Percentiles rank a stretch among this genome's conserved stretches.
These are phyloP conservation scores for Calonectria montana DNA, from an alignment of 2,329 filamentous ascomycete genomes.

Conservation along the genomic window DNA sequence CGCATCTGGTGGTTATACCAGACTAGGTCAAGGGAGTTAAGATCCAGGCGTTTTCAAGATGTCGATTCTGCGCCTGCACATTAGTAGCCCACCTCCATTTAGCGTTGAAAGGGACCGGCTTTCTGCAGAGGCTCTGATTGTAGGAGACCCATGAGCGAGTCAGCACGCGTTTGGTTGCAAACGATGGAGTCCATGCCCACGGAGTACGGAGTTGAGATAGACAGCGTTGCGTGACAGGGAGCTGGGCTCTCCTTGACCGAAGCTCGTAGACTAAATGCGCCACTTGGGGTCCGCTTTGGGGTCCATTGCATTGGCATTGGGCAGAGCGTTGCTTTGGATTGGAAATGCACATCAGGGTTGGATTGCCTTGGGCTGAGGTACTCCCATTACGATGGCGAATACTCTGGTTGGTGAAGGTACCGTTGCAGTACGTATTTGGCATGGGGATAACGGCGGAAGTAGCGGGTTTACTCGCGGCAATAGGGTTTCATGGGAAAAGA, in stretches of 20 bases:
- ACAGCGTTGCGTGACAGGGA: constrained; percentile 36
- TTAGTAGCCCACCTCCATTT: constrained; percentile 18
- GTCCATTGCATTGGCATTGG: constrained; percentile 6
- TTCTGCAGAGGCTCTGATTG: constrained; percentile 26
- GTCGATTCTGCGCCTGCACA: constrained; percentile 21
- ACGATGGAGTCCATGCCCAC: constrained; percentile 16
- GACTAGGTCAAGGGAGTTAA: constrained; percentile 5
- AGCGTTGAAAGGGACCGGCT: constrained; percentile 23
- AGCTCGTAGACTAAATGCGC: constrained; percentile 20
- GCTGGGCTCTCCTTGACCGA: constrained; percentile 33
- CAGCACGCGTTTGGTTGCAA: constrained; percentile 30
- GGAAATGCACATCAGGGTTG: constrained; percentile 1
- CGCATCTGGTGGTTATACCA: constrained; percentile 3
- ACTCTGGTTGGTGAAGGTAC: not conserved
- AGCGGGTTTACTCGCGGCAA: constrained; percentile 14
- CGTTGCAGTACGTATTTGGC: not conserved
- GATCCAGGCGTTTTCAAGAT: constrained; percentile 22
- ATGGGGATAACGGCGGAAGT: constrained; percentile 1
- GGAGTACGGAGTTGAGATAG: constrained; percentile 34
- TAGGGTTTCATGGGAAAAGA: constrained; percentile 21
- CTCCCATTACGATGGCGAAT: not conserved
- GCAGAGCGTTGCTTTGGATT: not conserved
- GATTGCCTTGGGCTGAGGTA: constrained; percentile 4
- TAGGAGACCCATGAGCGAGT: constrained; percentile 33
- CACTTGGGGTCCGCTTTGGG: constrained; percentile 4